phyloP scores from a whole-genome alignment of 768 basidiomycete species.

The Trametes cubensis region DNA sequence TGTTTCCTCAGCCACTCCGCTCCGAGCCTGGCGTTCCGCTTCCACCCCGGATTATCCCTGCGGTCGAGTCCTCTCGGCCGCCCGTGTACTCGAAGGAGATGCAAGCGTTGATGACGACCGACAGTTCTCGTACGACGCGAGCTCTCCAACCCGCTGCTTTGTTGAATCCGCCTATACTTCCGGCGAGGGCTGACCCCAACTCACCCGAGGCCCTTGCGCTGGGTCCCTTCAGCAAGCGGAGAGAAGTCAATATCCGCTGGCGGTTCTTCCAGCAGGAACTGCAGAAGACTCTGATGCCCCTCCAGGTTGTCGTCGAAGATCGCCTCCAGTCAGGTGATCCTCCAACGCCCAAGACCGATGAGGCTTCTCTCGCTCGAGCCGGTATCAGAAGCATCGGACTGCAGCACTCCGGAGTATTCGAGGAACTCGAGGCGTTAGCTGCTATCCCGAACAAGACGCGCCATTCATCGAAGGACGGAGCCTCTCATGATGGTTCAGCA shows the following conservation, averaged over 20 bases:
- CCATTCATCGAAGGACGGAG: conserved; percentile 7
- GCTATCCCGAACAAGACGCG: conserved; percentile 34
- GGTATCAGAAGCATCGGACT: conserved; percentile 44
- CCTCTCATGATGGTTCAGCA: not conserved
- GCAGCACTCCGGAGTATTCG: conserved; percentile 46
- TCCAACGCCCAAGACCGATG: conserved; percentile 13
- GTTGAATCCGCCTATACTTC: conserved; percentile 54
- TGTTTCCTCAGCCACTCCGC: conserved; percentile 53
- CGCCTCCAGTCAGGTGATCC: not conserved
- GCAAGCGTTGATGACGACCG: conserved; percentile 59
- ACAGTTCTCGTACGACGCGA: conserved; percentile 48
- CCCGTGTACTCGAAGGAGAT: conserved; percentile 70
- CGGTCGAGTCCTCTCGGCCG: conserved; percentile 56
- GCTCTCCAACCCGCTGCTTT: conserved; percentile 47
- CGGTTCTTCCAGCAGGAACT: conserved; percentile 59
- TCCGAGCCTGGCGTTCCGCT: conserved; percentile 45
- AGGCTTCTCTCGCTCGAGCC: conserved; percentile 23
- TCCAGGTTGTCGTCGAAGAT: conserved; percentile 47
- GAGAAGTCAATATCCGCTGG: conserved; percentile 74
- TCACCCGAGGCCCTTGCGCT: conserved; percentile 62
- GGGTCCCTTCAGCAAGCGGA: conserved; percentile 71
- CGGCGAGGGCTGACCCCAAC: conserved; percentile 54
- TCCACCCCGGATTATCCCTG: conserved; percentile 53
- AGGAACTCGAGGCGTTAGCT: conserved; percentile 50
- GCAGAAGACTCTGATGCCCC: conserved; percentile 60